A percentile compares a stretch with the other conserved stretches of the same genome.
phyloP scores from a whole-genome alignment of 257 asterid species.

The Buddleja alternifolia region DNA sequence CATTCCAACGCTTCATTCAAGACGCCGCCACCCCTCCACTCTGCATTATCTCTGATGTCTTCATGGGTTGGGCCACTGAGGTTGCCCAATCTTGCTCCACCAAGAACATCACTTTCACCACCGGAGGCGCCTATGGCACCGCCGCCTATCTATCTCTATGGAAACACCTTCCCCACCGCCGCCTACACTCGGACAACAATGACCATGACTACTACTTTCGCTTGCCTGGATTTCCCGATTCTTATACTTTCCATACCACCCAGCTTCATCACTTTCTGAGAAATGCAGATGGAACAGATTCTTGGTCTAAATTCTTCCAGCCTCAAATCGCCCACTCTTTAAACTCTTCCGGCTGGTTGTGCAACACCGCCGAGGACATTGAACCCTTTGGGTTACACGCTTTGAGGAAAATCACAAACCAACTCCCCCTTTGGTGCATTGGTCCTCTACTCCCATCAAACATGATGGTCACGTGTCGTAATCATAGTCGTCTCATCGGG shows the following conservation, averaged over 20 bases:
- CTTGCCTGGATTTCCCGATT: slow-evolving; percentile 66
- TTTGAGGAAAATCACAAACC: slow-evolving; percentile 43
- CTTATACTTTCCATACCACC: slow-evolving; percentile 47
- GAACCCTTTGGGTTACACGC: slow-evolving; percentile 64
- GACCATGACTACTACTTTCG: slow-evolving; percentile 17
- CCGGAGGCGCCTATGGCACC: slow-evolving; percentile 88
- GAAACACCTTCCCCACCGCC: slow-evolving; percentile 79
- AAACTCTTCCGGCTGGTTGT: slow-evolving; percentile 59
- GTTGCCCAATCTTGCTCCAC: slow-evolving; percentile 63
- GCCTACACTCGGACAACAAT: slow-evolving; percentile 28
- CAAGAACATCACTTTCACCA: slow-evolving; percentile 57
- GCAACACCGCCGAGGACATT: slow-evolving; percentile 71
- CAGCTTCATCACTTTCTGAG: slow-evolving; percentile 63
- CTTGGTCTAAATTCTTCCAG: slow-evolving; percentile 79
- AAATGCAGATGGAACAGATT: slow-evolving; percentile 73
- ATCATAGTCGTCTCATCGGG: slow-evolving; percentile 35
- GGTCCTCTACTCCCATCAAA: slow-evolving; percentile 78
- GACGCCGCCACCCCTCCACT: slow-evolving; percentile 58
- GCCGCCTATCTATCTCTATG: slow-evolving; percentile 73
- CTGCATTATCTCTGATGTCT: slow-evolving; percentile 81
- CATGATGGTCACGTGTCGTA: slow-evolving; percentile 43
- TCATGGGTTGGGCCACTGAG: slow-evolving; percentile 71
- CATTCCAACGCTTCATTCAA: slow-evolving; percentile 44
- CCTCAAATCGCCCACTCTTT: slow-evolving; percentile 45
- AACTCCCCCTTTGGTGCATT: slow-evolving; percentile 74